Base-by-base conservation (phyloP, 1,284 basidiomycete species). In the Sanghuangporus weigelae region DNA sequence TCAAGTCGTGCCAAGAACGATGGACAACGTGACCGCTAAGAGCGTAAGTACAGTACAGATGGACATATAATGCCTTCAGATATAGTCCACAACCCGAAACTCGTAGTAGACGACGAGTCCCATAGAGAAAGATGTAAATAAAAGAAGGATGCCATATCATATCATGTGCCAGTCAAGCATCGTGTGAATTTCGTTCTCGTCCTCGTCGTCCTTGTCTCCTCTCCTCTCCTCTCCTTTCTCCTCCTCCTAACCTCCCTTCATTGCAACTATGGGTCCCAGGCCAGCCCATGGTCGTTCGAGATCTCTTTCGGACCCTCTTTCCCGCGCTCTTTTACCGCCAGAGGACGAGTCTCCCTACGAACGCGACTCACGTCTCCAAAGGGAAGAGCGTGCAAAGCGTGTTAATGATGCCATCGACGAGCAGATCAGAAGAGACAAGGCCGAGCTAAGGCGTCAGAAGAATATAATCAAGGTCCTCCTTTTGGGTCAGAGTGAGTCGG, bases 401-500 rank as follows among this genome's bases (percentile, higher is more conserved):
- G 77, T 87, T 69, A 89, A 85, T 77, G 87, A 92, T 70, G 77
- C 78, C 40, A 93, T 93, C 69, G 90, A 93, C 75, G 85, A 88
- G 69, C 84, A 87, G 83, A 77, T 93, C 69, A 80, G 81, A 64
- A 78, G 81, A 64, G 87, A 90, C 69, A 78, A 79, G 63, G 80
- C 78, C 63, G 83, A 84, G 67, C 77, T 76, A 68, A 84, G 82
- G 75, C 84, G 81, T 72, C 74, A 76, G 60, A 84, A 82, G 68
- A 75, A 79, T 60, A 83, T 86, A 69, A 81, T 92, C 72, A 89
- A 87, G 71, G 83, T 93, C 55, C 78, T 93, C 59, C 79, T 93
- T 61, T 83, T 93, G 39, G 90, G 90, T 63, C 90, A 92, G 79
- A 90, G 87, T 68, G 90, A 92, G 78, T 89, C 86, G 68, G 87